phyloP scores from a whole-genome alignment of 768 basidiomycete species.

The Russula compacta region DNA sequence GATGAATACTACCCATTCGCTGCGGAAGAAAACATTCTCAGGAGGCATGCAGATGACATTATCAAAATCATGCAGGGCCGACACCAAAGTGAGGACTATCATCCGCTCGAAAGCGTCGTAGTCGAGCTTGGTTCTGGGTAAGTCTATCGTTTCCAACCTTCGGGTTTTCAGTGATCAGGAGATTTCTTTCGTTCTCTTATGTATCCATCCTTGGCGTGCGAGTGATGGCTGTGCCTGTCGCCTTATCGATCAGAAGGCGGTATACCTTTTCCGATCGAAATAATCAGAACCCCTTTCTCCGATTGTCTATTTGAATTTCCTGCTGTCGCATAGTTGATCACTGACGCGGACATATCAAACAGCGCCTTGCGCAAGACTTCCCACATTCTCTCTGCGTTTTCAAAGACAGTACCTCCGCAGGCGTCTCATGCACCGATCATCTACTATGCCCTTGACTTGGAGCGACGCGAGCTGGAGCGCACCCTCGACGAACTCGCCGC shows the following conservation, averaged over 20 bases:
- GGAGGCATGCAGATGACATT: slow-evolving; percentile 63
- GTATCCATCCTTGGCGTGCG: not conserved
- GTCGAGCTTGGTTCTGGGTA: slow-evolving; percentile 95
- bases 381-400: slow-evolving; percentile 64
- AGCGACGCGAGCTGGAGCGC: slow-evolving; percentile 74
- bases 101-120: slow-evolving; percentile 43
- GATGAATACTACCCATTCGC: slow-evolving; percentile 85
- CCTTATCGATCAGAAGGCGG: not conserved
- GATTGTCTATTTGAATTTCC: too few species aligned
- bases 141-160: slow-evolving; percentile 27
- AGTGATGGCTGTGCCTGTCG: not conserved
- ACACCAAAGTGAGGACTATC: slow-evolving; percentile 18
- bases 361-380: slow-evolving; percentile 88
- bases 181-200: not conserved
- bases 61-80: slow-evolving; percentile 57
- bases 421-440: slow-evolving; percentile 45
- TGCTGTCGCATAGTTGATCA: too few species aligned
- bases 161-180: not conserved
- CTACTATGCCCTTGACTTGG: slow-evolving; percentile 94
- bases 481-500: slow-evolving; percentile 58
- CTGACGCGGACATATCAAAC: not conserved
- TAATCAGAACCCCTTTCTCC: too few species aligned
- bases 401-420: slow-evolving; percentile 38
- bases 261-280: too few species aligned
- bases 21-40: slow-evolving; percentile 82